Evolutionary conservation across 768 basidiomycete species (phyloP).

Genomic region (Termitomyces sp.): DNA sequence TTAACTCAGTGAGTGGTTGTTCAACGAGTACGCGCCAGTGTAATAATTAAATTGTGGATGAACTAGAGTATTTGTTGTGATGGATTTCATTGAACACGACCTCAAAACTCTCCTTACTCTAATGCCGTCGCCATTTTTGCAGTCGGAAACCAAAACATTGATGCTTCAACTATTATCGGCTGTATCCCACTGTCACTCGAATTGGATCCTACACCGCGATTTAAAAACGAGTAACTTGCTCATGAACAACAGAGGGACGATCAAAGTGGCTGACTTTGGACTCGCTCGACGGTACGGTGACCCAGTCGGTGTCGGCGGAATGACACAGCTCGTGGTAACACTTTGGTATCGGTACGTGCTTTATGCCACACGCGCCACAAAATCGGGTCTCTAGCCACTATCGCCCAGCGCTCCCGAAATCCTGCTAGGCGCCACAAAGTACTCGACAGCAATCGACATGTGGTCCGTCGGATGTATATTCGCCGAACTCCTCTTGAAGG

Average conservation of each 20-base stretch:
- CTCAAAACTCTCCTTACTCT: slow-evolving; percentile 91
- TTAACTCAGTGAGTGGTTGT: slow-evolving; percentile 86
- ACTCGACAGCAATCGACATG: slow-evolving; percentile 94
- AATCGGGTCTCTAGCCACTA: slow-evolving; percentile 10
- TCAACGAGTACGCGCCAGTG: slow-evolving; percentile 17
- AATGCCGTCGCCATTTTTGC: slow-evolving; percentile 95
- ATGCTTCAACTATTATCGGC: slow-evolving; percentile 92
- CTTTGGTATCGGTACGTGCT: slow-evolving; percentile 89
- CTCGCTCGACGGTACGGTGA: slow-evolving; percentile 95
- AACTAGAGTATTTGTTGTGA: slow-evolving; percentile 88
- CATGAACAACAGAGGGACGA: slow-evolving; percentile 98
- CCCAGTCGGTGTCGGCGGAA: slow-evolving; percentile 91
- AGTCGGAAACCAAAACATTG: slow-evolving; percentile 97
- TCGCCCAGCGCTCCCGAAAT: slow-evolving; percentile 85
- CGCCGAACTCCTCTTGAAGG: slow-evolving; percentile 90
- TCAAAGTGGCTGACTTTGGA: slow-evolving; percentile 98
- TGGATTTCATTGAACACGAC: slow-evolving; percentile 99
- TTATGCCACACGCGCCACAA: background rate
- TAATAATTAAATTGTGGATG: slow-evolving; percentile 20
- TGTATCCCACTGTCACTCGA: slow-evolving; percentile 87
- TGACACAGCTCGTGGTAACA: slow-evolving; percentile 98
- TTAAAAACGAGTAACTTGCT: slow-evolving; percentile 96
- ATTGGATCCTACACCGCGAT: slow-evolving; percentile 98
- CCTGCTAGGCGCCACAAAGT: slow-evolving; percentile 85
- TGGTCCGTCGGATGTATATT: slow-evolving; percentile 99